Evolutionary conservation across 2,329 filamentous ascomycete genomes (phyloP).

Genomic region (Periconia digitata): DNA sequence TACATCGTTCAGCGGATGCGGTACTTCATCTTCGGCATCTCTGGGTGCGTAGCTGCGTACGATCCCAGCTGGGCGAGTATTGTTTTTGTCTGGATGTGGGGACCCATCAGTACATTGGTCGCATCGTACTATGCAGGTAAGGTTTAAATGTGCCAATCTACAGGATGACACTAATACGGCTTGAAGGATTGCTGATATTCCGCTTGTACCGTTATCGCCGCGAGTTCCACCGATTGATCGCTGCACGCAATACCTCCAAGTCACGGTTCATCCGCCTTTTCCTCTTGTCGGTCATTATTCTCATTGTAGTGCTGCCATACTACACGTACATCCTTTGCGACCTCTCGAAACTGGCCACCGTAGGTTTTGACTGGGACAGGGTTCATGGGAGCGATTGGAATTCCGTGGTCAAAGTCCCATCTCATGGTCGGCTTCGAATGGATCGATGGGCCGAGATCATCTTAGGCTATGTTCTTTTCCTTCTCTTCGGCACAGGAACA

Average conservation of each 20-base stretch:
- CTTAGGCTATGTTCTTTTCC: conserved; percentile 58
- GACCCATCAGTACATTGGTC: conserved; percentile 55
- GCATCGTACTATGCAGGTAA: conserved; percentile 61
- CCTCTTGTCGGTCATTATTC: conserved; percentile 55
- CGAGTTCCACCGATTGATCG: conserved; percentile 60
- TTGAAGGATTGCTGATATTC: conserved; percentile 58
- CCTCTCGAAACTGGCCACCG: conserved; percentile 23
- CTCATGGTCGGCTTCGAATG: conserved; percentile 49
- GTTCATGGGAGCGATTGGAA: conserved; percentile 57
- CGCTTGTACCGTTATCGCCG: conserved; percentile 63
- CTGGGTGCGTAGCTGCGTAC: conserved; percentile 59
- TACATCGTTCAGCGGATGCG: conserved; percentile 62
- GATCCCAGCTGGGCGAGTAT: conserved; percentile 61
- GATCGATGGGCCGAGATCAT: conserved; percentile 62
- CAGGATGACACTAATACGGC: conserved; percentile 14
- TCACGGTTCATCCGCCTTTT: conserved; percentile 65
- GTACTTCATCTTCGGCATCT: conserved; percentile 60
- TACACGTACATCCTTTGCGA: conserved; percentile 52
- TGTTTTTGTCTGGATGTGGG: conserved; percentile 59
- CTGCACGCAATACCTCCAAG: conserved; percentile 56
- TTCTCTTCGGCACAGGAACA: conserved; percentile 65
- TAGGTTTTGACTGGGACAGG: conserved; percentile 55
- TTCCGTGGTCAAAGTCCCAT: conserved; percentile 51
- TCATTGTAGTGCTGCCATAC: conserved; percentile 56
- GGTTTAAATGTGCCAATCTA: conserved; percentile 20